Conservation (phyloP, 768 basidiomycete species). For the Trametes cinnabarina region DNA sequence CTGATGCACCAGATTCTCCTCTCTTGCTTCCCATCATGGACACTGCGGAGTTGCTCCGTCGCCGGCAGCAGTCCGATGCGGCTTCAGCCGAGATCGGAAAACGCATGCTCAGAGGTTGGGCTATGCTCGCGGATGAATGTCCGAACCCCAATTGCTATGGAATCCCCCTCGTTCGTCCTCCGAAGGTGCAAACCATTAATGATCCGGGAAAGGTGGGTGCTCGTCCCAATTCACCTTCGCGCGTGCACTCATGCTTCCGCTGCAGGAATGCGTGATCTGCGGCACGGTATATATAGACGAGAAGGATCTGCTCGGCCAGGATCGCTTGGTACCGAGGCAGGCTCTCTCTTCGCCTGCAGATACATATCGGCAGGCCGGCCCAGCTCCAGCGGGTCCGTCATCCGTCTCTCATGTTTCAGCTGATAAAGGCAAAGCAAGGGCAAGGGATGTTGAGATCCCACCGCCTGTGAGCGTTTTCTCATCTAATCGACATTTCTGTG, state of each 20-base stretch:
- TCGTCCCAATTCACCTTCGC: neutral
- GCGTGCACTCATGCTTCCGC: neutral
- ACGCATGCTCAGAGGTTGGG: conserved; percentile 77
- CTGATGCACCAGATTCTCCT: conserved; percentile 58
- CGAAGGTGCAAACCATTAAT: conserved; percentile 56
- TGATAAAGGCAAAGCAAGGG: conserved; percentile 11
- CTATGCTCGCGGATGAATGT: conserved; percentile 89
- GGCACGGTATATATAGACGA: conserved; percentile 57
- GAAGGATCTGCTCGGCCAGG: conserved; percentile 48
- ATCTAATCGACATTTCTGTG: too few species aligned
- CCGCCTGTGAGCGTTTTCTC: too few species aligned
- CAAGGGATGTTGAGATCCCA: too few species aligned
- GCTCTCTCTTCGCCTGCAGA: neutral
- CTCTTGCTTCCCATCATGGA: conserved; percentile 63
- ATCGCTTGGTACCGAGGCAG: conserved; percentile 29
- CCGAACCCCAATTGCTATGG: conserved; percentile 68
- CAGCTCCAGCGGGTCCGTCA: neutral
- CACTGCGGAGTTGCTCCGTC: conserved; percentile 59
- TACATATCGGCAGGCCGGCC: neutral
- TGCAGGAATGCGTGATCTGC: conserved; percentile 81
- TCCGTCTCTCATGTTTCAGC: neutral
- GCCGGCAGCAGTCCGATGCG: conserved; percentile 77
- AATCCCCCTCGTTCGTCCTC: conserved; percentile 79
- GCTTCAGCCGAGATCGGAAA: conserved; percentile 81
- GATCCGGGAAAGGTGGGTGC: conserved; percentile 62